Base-by-base conservation (phyloP, 2,329 filamentous ascomycete species). In the Fusarium sp. region DNA sequence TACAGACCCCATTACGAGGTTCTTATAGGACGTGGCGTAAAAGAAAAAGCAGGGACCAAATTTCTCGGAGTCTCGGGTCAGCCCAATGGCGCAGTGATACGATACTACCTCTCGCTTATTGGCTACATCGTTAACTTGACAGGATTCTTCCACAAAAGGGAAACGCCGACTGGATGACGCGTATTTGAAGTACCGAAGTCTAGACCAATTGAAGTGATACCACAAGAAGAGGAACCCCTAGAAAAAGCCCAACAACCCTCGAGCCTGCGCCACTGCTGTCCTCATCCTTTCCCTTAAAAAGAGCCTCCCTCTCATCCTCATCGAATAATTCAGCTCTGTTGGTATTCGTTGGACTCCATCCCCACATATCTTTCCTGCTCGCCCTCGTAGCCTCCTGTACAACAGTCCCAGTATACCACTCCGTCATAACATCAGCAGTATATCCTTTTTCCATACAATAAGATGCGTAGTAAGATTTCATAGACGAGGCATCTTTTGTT, bases 381-480 rank as follows among this genome's bases (percentile, higher is more conserved):
- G 58, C 32, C 15, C 18, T 46, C 11, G 27, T n/a, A 1, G 58
- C 43, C 5, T 30, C 44, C 24, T 44, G 29, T 5, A 6, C 20
- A 3, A 44, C 56, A 7, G 59, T 63, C 4, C 57, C 57, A 0
- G 59, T 63, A 8, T 27, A 63, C 59, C 59, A 63, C 1, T 62
- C 57, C 3, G 34, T 32, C 22, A 63, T 42, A 0, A 3, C 20
- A 1, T 62, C 40, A 3, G 30, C 59, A 3, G 46, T 53, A 20
- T 40, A 62, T 15, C 59, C 57, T 20, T 63, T 54, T 0, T 3
- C 40, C 45, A 63, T 54, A 4, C 59, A 63, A 3, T 62, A 62
- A 2, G 59, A 63, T 3, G 59, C 61, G 5, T 64, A 63, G 4
- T 64, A 63, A 1, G 8, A 15, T 9, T 34, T 49, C 61, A 64